A percentile compares a stretch with the other conserved stretches of the same genome.
Conservation (phyloP, 2,329 filamentous ascomycete species). For the Sporothrix brasiliensis region DNA sequence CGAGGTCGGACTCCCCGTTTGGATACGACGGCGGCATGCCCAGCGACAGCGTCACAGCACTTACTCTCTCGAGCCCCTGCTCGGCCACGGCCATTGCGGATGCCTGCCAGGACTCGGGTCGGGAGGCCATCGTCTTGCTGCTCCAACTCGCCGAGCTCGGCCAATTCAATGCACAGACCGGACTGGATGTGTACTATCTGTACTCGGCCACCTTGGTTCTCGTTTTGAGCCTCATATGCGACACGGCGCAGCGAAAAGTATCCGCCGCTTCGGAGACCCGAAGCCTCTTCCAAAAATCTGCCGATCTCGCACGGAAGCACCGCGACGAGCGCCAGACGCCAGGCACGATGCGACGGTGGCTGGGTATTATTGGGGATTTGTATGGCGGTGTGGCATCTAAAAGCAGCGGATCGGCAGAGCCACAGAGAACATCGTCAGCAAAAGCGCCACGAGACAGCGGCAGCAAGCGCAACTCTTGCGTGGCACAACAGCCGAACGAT, state of each 20-base stretch:
- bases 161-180: conserved; percentile 45
- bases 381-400: not conserved
- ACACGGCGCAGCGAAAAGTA: conserved; percentile 17
- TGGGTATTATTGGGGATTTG: conserved; percentile 6
- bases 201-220: conserved; percentile 45
- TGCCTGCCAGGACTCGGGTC: conserved; percentile 1
- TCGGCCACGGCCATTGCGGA: conserved; percentile 7
- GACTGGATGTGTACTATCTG: conserved; percentile 48
- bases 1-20: not conserved
- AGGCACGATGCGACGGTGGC: conserved; percentile 23
- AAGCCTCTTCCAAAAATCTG: conserved; percentile 8
- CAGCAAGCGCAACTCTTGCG: not conserved
- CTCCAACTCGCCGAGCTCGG: conserved; percentile 43
- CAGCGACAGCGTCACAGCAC: not conserved
- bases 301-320: conserved; percentile 11
- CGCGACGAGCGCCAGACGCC: not conserved
- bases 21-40: not conserved
- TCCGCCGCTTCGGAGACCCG: not conserved
- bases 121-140: conserved; percentile 36
- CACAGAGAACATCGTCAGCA: not conserved
- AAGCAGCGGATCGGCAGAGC: too few relatives aligned
- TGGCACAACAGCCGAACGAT: not conserved
- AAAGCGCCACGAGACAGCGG: not conserved
- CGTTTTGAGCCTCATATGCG: conserved; percentile 45
- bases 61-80: not conserved